Evolutionary conservation across 257 asterid species (phyloP).

Genomic region (Gentiana macrophylla): DNA sequence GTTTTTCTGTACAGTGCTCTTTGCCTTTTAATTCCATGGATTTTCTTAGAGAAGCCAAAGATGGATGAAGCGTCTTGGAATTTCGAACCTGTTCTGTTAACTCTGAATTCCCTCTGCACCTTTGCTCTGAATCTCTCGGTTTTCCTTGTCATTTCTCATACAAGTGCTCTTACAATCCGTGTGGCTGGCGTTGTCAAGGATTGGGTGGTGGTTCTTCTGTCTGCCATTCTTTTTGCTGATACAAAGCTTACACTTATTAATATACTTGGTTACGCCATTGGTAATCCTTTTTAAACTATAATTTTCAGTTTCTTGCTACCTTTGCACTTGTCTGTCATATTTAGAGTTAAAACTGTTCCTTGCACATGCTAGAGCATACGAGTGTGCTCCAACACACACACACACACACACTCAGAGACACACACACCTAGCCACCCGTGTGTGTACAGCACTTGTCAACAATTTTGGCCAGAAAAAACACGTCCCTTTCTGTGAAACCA

Average conservation of each 20-base stretch:
- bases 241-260: conserved; percentile 74
- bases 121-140: conserved; percentile 95
- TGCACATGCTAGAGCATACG: background rate
- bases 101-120: conserved; percentile 81
- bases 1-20: conserved; percentile 60
- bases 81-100: conserved; percentile 56
- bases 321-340: background rate
- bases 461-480: no score
- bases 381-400: no score
- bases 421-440: no score
- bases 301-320: no score
- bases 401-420: no score
- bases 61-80: conserved; percentile 79
- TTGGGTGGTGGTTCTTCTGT: conserved; percentile 92
- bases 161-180: conserved; percentile 98
- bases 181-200: conserved; percentile 99
- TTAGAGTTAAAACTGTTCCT: background rate
- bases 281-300: conserved; percentile 22
- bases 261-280: conserved; percentile 87
- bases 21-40: conserved; percentile 92
- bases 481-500: no score
- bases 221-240: conserved; percentile 92
- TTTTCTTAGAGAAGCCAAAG: conserved; percentile 86
- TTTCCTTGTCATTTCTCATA: conserved; percentile 88
- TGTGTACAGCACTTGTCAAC: no score